phyloP scores from a whole-genome alignment of 176 grass and related monocot species.

The Eragrostis curvula region DNA sequence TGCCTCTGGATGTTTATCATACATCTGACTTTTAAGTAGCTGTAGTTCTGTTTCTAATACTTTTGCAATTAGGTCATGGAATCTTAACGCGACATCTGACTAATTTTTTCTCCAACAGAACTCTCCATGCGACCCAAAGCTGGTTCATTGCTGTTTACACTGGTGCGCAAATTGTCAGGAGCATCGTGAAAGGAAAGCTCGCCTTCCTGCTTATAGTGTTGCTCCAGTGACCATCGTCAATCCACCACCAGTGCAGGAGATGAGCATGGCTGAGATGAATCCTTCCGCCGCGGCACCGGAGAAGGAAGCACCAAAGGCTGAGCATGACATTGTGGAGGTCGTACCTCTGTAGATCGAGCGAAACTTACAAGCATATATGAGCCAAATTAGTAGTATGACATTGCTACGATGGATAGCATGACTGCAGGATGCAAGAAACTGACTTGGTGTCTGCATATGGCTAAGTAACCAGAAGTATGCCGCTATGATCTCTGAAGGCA shows the following conservation, averaged over 20 bases:
- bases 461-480: no score
- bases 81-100: not conserved
- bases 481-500: no score
- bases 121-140: constrained; percentile 78
- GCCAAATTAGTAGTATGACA: no score
- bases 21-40: no score
- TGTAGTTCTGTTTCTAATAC: not conserved
- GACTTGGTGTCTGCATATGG: no score
- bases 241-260: constrained; percentile 78
- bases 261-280: constrained; percentile 52
- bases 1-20: not conserved
- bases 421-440: no score
- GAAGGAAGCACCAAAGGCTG: constrained; percentile 34
- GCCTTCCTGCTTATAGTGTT: constrained; percentile 50
- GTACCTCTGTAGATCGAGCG: constrained; percentile 55
- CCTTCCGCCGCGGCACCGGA: not conserved
- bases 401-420: no score
- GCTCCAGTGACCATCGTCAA: constrained; percentile 80
- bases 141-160: constrained; percentile 87
- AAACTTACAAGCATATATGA: no score
- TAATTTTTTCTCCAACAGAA: constrained; percentile 45
- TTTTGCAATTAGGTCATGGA: not conserved
- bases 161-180: constrained; percentile 97
- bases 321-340: constrained; percentile 62
- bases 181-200: constrained; percentile 81